Base-by-base conservation (phyloP, 495 filamentous ascomycete genomes). In the Neurospora sp. region DNA sequence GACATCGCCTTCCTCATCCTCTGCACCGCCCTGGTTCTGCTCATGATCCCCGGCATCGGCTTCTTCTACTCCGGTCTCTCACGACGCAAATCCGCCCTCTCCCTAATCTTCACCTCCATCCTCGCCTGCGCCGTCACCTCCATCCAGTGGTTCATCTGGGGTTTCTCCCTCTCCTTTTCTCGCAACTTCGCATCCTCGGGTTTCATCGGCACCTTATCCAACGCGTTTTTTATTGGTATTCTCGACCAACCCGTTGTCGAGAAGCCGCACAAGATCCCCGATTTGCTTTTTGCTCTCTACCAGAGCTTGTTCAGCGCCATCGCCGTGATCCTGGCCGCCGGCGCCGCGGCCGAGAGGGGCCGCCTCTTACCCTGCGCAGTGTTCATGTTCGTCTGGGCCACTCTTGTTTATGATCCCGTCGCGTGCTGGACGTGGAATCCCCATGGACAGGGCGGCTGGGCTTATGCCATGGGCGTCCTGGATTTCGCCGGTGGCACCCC, bases 71-170 rank as follows among this genome's bases (percentile, higher is more conserved):
- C 94, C 1, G 95, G 95, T 73, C 92, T 98, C 39, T 94, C 95
- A 22, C 91, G 95, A 73, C 87, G 95, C 79, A 98, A 98, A 85
- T 97, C 93, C 0, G 95, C 95, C 12, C 87, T 98, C 44, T 97
- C 93, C 7, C 85, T 98, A 74, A 93, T 98, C 82, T 97, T 94
- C 94, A 89, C 97, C 37, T 97, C 94, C 31, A 87, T 98, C 79
- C 97, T 97, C 93, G 90, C 93, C 22, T 89, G 91, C 27, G 95
- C 92, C 27, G 91, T 98, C 66, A 90, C 94, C 11, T 91, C 89
- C 27, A 96, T 98, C 83, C 94, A 98, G 82, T 98, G 95, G 94
- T 98, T 97, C 86, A 97, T 98, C 87, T 98, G 94, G 95, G 95
- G 95, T 40, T 98, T 94, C 80, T 96, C 93, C 5, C 84, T 98